These are phyloP conservation scores for Colletotrichum sp. DNA, from an alignment of 2,329 filamentous ascomycete species.

Conservation along the genomic window DNA sequence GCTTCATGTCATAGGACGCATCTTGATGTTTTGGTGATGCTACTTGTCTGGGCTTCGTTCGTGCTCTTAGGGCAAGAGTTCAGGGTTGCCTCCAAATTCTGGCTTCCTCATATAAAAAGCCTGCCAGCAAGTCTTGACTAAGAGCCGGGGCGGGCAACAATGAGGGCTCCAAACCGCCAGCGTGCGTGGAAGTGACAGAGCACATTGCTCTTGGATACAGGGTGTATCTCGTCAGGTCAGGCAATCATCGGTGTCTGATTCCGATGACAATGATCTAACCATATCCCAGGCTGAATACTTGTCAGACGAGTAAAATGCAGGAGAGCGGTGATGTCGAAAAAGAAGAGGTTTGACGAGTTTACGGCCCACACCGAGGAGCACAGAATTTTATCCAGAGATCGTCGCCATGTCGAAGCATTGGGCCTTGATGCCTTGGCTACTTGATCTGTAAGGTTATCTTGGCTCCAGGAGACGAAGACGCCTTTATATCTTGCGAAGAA, in stretches of 20 bases:
- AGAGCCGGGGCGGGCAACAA: too few relatives aligned
- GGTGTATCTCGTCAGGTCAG: accelerated
- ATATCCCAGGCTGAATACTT: neutral
- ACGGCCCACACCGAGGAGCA: neutral
- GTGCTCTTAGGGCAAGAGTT: accelerated
- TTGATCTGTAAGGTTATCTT: neutral
- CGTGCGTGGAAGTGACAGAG: too few relatives aligned
- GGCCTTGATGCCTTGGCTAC: accelerated
- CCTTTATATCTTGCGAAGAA: neutral
- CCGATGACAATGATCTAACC: too few relatives aligned
- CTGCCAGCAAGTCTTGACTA: accelerated
- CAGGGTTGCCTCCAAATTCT: neutral
- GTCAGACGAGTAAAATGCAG: accelerated
- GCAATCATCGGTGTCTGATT: too few relatives aligned
- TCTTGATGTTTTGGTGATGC: accelerated
- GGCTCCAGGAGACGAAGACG: accelerated
- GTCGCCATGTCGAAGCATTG: neutral
- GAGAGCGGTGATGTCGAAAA: accelerated
- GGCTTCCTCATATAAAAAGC: too few relatives aligned
- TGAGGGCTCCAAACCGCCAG: too few relatives aligned
- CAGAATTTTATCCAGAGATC: accelerated
- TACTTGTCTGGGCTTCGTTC: neutral
- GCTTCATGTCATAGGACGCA: accelerated
- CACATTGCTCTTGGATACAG: neutral
- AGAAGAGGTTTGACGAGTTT: neutral